These are phyloP conservation scores for Erodium texanum DNA, from an alignment of 441 rosid genomes.

Conservation along the genomic window DNA sequence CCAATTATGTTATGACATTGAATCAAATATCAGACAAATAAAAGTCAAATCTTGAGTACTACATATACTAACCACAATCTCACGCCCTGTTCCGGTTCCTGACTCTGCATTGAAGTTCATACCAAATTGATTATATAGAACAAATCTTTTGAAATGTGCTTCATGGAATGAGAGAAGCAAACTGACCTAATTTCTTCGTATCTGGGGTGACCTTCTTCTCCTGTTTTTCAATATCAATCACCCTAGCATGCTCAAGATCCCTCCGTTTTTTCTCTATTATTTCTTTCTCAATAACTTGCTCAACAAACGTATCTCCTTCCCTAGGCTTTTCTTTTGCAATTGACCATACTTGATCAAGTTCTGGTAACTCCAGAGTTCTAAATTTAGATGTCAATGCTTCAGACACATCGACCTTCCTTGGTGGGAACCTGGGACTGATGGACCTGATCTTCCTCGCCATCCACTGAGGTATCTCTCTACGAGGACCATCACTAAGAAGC, in stretches of 20 bases:
- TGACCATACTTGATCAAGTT: conserved; percentile 42
- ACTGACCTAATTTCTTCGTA: conserved; percentile 31
- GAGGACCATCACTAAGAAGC: conserved; percentile 44
- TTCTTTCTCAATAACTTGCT: conserved; percentile 40
- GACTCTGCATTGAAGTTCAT: conserved; percentile 32
- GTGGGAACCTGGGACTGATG: conserved; percentile 39
- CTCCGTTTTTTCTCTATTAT: conserved; percentile 36
- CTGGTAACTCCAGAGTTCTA: conserved; percentile 32
- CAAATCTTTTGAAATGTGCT: not conserved
- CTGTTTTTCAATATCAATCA: conserved; percentile 28
- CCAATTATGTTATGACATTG: not conserved
- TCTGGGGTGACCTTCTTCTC: conserved; percentile 25
- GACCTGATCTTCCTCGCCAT: conserved; percentile 39
- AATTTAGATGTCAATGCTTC: conserved; percentile 26
- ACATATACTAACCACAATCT: conserved; percentile 41
- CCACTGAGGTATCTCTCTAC: conserved; percentile 42
- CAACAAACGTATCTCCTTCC: conserved; percentile 37
- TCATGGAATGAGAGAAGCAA: not conserved
- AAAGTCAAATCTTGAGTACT: not conserved
- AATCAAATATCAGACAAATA: not conserved
- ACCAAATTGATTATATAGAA: not conserved
- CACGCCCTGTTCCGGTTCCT: conserved; percentile 47
- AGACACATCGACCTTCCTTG: conserved; percentile 27
- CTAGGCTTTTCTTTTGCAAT: conserved; percentile 37
- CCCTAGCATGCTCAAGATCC: conserved; percentile 32